Conservation (phyloP, 768 basidiomycete genomes). For the Porphyrellus cyaneotinctus region DNA sequence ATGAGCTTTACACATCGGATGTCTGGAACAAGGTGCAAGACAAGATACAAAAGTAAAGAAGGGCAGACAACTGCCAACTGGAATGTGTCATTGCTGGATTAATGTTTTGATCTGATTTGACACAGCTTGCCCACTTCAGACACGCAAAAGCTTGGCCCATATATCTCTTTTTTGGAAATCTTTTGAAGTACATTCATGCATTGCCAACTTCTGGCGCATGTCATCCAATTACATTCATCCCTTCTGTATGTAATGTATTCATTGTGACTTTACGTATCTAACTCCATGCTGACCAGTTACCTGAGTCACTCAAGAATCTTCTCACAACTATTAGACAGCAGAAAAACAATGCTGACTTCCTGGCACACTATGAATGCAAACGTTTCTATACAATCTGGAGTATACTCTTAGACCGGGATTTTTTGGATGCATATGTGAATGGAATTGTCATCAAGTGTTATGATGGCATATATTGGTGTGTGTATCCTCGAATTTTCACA, state of each 20-base stretch:
- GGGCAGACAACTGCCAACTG: no score
- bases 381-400: constrained; percentile 7
- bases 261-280: not conserved
- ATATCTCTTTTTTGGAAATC: constrained; percentile 1
- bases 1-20: no score
- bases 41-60: no score
- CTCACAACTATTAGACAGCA: not conserved
- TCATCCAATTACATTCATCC: constrained; percentile 1
- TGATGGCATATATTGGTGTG: not conserved
- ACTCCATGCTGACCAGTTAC: not conserved
- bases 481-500: constrained; percentile 1
- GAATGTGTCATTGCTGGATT: no score
- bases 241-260: not conserved
- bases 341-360: not conserved
- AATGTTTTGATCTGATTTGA: constrained; percentile 23
- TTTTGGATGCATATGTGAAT: no score
- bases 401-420: not conserved
- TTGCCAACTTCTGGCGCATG: not conserved
- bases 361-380: constrained; percentile 4
- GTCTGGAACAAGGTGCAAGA: no score
- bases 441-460: not conserved
- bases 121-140: constrained; percentile 14
- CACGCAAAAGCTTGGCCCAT: constrained; percentile 9
- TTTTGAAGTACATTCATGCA: constrained; percentile 5
- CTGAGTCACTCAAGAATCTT: not conserved